These are phyloP conservation scores for Gardenia jasminoides DNA, from an alignment of 257 asterid species.

Conservation along the genomic window DNA sequence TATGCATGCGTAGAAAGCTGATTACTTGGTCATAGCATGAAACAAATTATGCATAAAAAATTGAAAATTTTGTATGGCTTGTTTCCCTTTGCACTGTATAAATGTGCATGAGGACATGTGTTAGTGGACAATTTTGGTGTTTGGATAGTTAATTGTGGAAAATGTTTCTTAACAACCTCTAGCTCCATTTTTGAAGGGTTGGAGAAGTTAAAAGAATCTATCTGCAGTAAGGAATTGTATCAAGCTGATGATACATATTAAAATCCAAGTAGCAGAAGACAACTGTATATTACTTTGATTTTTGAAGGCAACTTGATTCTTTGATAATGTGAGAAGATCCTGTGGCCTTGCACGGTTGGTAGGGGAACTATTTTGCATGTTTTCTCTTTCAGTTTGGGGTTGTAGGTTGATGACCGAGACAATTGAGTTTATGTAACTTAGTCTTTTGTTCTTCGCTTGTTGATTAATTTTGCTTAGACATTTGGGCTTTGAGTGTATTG, in stretches of 20 bases:
- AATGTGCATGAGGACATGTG: neutral
- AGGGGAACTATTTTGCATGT: neutral
- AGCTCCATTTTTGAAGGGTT: neutral
- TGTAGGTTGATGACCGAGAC: neutral
- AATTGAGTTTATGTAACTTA: neutral
- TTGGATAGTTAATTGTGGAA: neutral
- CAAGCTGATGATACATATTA: neutral
- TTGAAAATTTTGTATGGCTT: neutral
- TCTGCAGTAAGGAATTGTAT: neutral
- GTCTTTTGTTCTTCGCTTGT: neutral
- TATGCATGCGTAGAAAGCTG: neutral
- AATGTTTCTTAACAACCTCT: neutral
- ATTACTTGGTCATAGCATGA: neutral
- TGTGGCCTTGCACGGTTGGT: neutral
- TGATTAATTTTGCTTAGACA: neutral
- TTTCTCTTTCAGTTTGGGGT: neutral
- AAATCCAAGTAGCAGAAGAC: neutral
- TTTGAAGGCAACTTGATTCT: neutral
- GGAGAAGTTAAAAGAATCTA: neutral
- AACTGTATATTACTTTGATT: neutral
- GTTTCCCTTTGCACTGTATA: neutral
- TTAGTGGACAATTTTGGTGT: neutral
- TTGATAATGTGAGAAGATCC: no score
- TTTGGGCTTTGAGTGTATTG: neutral
- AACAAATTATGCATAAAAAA: neutral